phyloP scores from a whole-genome alignment of 108 stramenopile species.

The Epithemia pelagica region DNA sequence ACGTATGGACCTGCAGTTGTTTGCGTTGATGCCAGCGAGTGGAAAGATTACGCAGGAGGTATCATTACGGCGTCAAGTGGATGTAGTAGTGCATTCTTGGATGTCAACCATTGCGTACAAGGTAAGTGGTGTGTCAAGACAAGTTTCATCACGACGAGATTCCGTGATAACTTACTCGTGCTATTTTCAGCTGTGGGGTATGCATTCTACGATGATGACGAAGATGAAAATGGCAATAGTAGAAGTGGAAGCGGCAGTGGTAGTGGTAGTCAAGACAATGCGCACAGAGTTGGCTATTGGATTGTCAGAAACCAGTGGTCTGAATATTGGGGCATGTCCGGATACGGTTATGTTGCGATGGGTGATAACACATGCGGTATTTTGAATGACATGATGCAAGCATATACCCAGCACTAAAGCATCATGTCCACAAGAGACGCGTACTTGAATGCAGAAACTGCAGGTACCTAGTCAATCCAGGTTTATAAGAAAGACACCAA shows the following conservation, averaged over 20 bases:
- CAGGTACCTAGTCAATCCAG: no score
- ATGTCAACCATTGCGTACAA: conserved; percentile 86
- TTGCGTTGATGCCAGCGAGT: conserved; percentile 72
- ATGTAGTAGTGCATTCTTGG: conserved; percentile 59
- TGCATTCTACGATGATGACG: conserved; percentile 39
- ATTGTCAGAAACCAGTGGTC: conserved; percentile 88
- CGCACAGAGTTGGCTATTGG: conserved; percentile 73
- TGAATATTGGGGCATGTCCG: conserved; percentile 72
- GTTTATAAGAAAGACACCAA: no score
- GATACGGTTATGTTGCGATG: conserved; percentile 85
- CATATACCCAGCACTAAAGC: no score
- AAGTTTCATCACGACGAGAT: no score
- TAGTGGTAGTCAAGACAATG: conserved; percentile 31
- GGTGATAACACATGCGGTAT: conserved; percentile 86
- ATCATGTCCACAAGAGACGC: no score
- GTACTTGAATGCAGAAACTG: no score
- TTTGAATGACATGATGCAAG: conserved; percentile 85
- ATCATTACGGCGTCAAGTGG: conserved; percentile 75
- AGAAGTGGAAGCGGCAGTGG: conserved; percentile 21
- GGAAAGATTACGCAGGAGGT: conserved; percentile 80
- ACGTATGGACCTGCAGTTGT: conserved; percentile 82
- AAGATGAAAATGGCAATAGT: conserved; percentile 21
- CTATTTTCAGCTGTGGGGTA: conserved; percentile 61
- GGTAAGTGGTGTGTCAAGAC: background rate
- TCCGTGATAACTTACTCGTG: no score